Evolutionary conservation across 2,329 filamentous ascomycete genomes (phyloP).

Genomic region (Hirsutella thompsonii): DNA sequence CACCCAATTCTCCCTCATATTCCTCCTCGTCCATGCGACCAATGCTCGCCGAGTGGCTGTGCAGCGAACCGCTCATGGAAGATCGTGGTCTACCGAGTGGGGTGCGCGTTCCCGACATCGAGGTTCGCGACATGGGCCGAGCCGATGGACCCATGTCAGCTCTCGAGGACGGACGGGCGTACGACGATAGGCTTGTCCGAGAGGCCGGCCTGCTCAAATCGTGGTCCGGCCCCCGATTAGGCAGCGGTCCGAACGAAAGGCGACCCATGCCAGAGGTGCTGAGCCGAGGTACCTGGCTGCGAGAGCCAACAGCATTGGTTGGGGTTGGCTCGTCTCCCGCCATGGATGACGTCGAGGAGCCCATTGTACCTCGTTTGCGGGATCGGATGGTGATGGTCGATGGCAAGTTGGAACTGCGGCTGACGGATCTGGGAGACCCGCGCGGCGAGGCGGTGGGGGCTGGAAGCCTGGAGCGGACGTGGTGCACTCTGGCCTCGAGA

Average conservation of each 20-base stretch:
- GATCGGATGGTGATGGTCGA: constrained; percentile 52
- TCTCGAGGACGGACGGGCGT: constrained; percentile 40
- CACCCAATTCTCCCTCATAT: constrained; percentile 24
- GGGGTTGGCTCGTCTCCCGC: constrained; percentile 39
- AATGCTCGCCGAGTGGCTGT: constrained; percentile 45
- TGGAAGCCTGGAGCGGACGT: constrained; percentile 80
- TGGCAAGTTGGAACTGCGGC: constrained; percentile 17
- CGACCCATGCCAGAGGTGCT: constrained; percentile 50
- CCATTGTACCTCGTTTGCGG: constrained; percentile 54
- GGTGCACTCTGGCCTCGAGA: constrained; percentile 85
- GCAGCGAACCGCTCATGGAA: constrained; percentile 52
- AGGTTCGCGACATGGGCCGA: constrained; percentile 53
- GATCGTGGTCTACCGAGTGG: constrained; percentile 58
- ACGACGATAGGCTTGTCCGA: constrained; percentile 49
- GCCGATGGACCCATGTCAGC: constrained; percentile 39
- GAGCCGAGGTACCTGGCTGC: constrained; percentile 42
- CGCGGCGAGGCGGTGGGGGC: constrained; percentile 68
- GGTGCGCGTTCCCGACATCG: constrained; percentile 46
- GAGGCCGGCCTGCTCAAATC: constrained; percentile 53
- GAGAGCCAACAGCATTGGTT: constrained; percentile 19
- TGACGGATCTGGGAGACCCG: constrained; percentile 52
- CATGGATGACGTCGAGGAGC: constrained; percentile 37
- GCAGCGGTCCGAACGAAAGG: constrained; percentile 49
- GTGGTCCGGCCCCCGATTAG: constrained; percentile 38
- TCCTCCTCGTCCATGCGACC: constrained; percentile 37